A percentile compares a stretch with the other conserved stretches of the same genome.
phyloP scores from a whole-genome alignment of 805 yeast species.

The Ogataea corticis region DNA sequence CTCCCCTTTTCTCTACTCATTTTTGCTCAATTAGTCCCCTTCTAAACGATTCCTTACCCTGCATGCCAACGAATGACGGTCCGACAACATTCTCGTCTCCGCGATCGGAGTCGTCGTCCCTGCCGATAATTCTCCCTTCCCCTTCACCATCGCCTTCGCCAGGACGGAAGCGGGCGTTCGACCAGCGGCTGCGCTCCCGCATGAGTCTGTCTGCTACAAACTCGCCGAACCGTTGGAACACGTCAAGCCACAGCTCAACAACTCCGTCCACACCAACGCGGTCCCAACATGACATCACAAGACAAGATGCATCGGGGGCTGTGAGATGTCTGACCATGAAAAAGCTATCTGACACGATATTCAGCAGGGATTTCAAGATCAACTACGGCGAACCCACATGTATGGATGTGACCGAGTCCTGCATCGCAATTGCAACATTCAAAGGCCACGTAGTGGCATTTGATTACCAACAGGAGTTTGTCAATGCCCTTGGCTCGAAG shows the following conservation, averaged over 20 bases:
- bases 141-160: not conserved
- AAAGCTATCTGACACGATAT: constrained; percentile 23
- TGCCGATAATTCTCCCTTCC: not conserved
- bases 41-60: no score
- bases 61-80: no score
- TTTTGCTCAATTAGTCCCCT: no score
- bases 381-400: constrained; percentile 53
- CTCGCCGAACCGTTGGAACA: not conserved
- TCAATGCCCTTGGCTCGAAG: constrained; percentile 39
- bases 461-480: constrained; percentile 63
- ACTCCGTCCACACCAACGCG: not conserved
- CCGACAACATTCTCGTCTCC: no score
- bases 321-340: constrained; percentile 34
- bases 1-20: no score
- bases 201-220: constrained; percentile 11
- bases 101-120: not conserved
- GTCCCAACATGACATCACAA: not conserved
- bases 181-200: constrained; percentile 23
- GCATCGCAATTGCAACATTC: constrained; percentile 67
- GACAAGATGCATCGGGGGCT: constrained; percentile 16
- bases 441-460: constrained; percentile 67
- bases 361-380: constrained; percentile 18
- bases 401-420: constrained; percentile 40
- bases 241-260: not conserved
- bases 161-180: constrained; percentile 16